Conservation (phyloP, 495 filamentous ascomycete genomes). For the Tuber microsphaerosporum region DNA sequence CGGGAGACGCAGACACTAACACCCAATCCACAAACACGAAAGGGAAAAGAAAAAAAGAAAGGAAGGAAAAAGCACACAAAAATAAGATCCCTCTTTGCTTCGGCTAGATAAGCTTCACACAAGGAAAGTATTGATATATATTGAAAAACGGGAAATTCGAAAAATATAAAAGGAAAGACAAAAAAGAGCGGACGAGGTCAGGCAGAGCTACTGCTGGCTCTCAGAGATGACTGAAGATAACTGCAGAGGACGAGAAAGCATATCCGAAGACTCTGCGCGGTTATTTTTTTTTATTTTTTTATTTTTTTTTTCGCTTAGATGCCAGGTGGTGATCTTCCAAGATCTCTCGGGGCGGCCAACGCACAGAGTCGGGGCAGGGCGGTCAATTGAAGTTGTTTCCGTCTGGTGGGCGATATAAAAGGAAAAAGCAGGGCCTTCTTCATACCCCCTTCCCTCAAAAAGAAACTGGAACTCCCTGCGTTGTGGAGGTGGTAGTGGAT, state of each 20-base stretch:
- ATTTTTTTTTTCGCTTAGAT: conserved; percentile 36
- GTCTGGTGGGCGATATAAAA: conserved; percentile 27
- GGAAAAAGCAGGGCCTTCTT: conserved; percentile 16
- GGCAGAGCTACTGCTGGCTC: conserved; percentile 33
- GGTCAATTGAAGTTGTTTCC: conserved; percentile 34
- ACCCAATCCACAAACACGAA: conserved; percentile 1
- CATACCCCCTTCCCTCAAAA: conserved; percentile 8
- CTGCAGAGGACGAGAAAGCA: conserved; percentile 33
- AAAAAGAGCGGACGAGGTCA: conserved; percentile 31
- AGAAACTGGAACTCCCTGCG: conserved; percentile 17
- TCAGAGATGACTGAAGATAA: conserved; percentile 34
- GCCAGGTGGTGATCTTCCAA: conserved; percentile 39
- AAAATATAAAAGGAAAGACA: conserved; percentile 23
- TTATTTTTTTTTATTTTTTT: background rate
- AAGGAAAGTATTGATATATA: background rate
- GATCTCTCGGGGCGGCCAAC: conserved; percentile 34
- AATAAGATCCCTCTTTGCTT: background rate
- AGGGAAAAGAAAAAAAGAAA: background rate
- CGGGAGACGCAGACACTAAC: background rate
- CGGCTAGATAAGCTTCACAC: background rate
- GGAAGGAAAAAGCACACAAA: background rate
- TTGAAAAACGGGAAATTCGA: conserved; percentile 17
- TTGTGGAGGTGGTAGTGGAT: conserved; percentile 16
- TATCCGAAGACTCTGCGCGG: conserved; percentile 27
- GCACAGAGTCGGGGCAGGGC: conserved; percentile 25